Evolutionary conservation across 129 eudicot species (phyloP).

Genomic region (sunflower (Helianthus annuus)): DNA sequence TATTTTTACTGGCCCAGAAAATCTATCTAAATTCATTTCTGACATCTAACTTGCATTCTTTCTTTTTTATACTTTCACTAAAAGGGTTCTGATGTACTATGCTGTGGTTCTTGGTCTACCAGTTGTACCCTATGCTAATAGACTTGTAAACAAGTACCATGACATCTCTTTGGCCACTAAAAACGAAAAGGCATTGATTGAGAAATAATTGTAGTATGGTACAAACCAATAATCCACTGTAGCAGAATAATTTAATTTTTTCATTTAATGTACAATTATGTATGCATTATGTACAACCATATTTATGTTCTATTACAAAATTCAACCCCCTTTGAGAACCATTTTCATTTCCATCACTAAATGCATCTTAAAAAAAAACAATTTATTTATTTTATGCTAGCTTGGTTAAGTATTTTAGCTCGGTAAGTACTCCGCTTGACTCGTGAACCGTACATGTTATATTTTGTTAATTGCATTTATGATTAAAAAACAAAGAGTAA

Average conservation of each 20-base stretch:
- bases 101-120: conserved; percentile 10
- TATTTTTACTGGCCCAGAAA: conserved; percentile 26
- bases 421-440: too few relatives aligned
- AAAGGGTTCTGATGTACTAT: conserved; percentile 20
- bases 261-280: conserved; percentile 23
- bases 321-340: not conserved
- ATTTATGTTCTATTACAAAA: conserved; percentile 5
- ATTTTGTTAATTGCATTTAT: too few relatives aligned
- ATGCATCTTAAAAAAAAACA: too few relatives aligned
- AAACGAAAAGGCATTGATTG: conserved; percentile 38
- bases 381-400: too few relatives aligned
- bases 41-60: conserved; percentile 36
- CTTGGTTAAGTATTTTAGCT: too few relatives aligned
- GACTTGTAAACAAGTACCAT: conserved; percentile 25
- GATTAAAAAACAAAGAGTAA: too few relatives aligned
- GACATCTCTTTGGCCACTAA: conserved; percentile 20
- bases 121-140: conserved; percentile 37
- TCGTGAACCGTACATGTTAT: too few relatives aligned
- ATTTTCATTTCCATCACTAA: not conserved
- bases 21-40: conserved; percentile 43
- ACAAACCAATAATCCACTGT: conserved; percentile 35
- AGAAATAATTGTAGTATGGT: conserved; percentile 32
- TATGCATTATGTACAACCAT: conserved; percentile 15
- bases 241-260: not conserved
- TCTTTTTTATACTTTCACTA: conserved; percentile 27